Percentiles rank a stretch among this genome's conserved stretches.
These are phyloP conservation scores for Fusarium cyanostomum DNA, from an alignment of 2,329 filamentous ascomycete genomes.

Conservation along the genomic window DNA sequence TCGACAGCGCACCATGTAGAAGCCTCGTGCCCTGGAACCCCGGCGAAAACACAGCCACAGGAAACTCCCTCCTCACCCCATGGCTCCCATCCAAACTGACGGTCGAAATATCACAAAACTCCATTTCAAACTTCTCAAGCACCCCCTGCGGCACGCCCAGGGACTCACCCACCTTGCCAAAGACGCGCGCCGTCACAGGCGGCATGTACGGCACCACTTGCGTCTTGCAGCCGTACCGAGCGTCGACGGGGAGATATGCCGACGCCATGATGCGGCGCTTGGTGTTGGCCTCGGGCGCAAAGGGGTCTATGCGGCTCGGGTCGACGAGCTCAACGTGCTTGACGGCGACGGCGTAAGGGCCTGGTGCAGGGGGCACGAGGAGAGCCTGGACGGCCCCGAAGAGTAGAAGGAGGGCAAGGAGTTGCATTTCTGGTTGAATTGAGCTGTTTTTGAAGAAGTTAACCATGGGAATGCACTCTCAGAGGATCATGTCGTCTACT, in stretches of 20 bases:
- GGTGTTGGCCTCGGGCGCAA: constrained; percentile 3
- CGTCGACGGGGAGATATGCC: constrained; percentile 19
- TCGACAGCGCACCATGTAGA: constrained; percentile 54
- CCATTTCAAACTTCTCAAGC: constrained; percentile 14
- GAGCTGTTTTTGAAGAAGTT: not conserved
- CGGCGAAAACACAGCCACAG: constrained; percentile 51
- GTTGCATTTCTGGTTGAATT: constrained; percentile 1
- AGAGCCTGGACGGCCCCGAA: not conserved
- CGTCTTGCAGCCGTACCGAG: constrained; percentile 1
- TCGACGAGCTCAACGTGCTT: constrained; percentile 16
- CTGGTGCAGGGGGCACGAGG: constrained; percentile 8
- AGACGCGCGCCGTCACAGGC: constrained; percentile 11
- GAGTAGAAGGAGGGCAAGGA: not conserved
- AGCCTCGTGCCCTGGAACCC: constrained; percentile 53
- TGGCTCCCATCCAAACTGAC: not conserved
- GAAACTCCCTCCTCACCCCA: not conserved
- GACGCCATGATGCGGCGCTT: constrained; percentile 22
- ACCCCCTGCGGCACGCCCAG: constrained; percentile 6
- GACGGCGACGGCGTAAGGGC: not conserved
- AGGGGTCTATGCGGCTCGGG: constrained; percentile 4
- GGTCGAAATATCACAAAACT: constrained; percentile 22
- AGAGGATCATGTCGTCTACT: not conserved
- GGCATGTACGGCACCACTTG: constrained; percentile 13
- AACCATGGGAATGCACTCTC: not conserved
- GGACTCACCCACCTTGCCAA: constrained; percentile 5